These are phyloP conservation scores for Drechslerella stenobrocha DNA, from an alignment of 2,329 filamentous ascomycete genomes.

Conservation along the genomic window DNA sequence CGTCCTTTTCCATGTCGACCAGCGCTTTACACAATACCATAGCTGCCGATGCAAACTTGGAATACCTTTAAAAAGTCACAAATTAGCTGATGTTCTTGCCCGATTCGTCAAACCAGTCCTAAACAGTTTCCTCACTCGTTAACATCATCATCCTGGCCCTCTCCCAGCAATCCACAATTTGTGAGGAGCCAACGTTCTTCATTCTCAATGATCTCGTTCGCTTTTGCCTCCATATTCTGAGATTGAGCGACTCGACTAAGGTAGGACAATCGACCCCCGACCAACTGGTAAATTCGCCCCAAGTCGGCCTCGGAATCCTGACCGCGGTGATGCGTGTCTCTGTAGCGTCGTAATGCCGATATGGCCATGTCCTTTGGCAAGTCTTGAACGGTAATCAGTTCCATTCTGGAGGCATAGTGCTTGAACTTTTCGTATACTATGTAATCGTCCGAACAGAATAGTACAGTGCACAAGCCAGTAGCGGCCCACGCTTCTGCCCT, in stretches of 20 bases:
- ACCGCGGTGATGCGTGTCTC: constrained; percentile 75
- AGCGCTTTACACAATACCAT: constrained; percentile 91
- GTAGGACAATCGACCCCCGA: constrained; percentile 86
- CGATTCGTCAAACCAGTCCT: neutral
- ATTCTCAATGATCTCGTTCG: constrained; percentile 69
- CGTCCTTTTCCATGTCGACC: constrained; percentile 71
- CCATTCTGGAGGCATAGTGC: constrained; percentile 89
- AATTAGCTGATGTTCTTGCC: neutral
- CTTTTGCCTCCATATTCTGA: constrained; percentile 75
- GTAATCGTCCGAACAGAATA: constrained; percentile 97
- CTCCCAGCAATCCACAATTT: constrained; percentile 75
- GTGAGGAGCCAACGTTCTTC: constrained; percentile 81
- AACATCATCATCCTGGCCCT: constrained; percentile 89
- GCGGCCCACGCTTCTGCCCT: constrained; percentile 96
- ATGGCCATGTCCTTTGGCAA: constrained; percentile 78
- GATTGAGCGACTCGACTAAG: constrained; percentile 89
- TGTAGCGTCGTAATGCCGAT: constrained; percentile 74
- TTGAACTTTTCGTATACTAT: constrained; percentile 87
- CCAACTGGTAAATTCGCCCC: constrained; percentile 77
- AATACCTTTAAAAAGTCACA: constrained; percentile 20
- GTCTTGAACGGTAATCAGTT: constrained; percentile 83
- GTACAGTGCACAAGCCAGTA: constrained; percentile 81
- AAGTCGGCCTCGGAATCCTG: constrained; percentile 62
- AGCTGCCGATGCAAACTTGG: constrained; percentile 67
- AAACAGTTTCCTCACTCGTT: constrained; percentile 62